Evolutionary conservation across 306 rosid species (phyloP).

Genomic region (Pterocarpus macrocarpus): DNA sequence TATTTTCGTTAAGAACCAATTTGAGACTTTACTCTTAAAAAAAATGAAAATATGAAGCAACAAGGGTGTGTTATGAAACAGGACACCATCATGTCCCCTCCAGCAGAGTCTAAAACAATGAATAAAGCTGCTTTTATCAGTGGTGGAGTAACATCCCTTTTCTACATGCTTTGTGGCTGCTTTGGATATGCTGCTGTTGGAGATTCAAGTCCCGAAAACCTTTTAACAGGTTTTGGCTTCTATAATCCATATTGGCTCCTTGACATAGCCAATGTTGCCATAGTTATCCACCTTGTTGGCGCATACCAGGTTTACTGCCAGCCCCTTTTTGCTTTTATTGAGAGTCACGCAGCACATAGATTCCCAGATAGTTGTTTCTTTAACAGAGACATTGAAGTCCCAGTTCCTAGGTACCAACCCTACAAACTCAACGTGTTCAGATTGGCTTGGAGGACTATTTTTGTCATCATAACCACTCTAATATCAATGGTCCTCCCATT

Average conservation of each 20-base stretch:
- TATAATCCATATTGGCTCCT: slow-evolving; percentile 58
- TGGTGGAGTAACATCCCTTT: slow-evolving; percentile 44
- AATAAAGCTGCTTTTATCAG: slow-evolving; percentile 44
- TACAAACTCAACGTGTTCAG: slow-evolving; percentile 52
- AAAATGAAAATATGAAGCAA: no score
- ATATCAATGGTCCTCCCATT: background rate
- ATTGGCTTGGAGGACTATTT: slow-evolving; percentile 55
- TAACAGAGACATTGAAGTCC: slow-evolving; percentile 25
- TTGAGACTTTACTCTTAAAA: no score
- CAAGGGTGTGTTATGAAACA: slow-evolving; percentile 30
- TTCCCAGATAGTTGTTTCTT: slow-evolving; percentile 46
- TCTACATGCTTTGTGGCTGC: slow-evolving; percentile 56
- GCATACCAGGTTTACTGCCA: slow-evolving; percentile 61
- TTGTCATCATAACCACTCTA: slow-evolving; percentile 46
- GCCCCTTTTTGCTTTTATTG: slow-evolving; percentile 51
- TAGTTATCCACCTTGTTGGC: slow-evolving; percentile 56
- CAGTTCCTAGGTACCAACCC: slow-evolving; percentile 31
- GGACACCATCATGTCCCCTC: slow-evolving; percentile 59
- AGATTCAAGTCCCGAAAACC: slow-evolving; percentile 55
- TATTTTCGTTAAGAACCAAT: no score
- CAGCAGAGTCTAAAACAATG: slow-evolving; percentile 56
- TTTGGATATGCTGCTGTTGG: slow-evolving; percentile 61
- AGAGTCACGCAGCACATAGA: background rate
- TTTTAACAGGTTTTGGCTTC: slow-evolving; percentile 57
- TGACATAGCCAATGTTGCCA: slow-evolving; percentile 57